phyloP scores from a whole-genome alignment of 768 basidiomycete species.

The Cubamyces lactineus region DNA sequence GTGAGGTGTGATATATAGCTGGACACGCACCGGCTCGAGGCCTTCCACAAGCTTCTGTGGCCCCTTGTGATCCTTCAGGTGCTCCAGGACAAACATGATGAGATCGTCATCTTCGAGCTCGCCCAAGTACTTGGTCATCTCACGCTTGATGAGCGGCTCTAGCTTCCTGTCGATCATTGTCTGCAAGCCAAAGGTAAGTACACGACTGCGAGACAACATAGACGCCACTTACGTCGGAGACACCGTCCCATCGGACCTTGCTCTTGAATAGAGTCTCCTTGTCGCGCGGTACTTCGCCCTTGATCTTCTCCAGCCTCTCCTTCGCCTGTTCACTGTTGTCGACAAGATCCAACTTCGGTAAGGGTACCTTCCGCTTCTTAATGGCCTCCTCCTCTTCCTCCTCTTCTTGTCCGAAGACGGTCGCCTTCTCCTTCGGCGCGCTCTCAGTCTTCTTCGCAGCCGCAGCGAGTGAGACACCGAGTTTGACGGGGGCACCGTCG shows the following conservation, averaged over 20 bases:
- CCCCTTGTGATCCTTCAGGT: constrained; percentile 87
- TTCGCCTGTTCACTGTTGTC: constrained; percentile 79
- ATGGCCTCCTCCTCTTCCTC: constrained; percentile 79
- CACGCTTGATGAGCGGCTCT: constrained; percentile 78
- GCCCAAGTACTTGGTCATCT: constrained; percentile 87
- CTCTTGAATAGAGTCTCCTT: constrained; percentile 79
- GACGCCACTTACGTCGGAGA: constrained; percentile 72
- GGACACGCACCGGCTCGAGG: constrained; percentile 77
- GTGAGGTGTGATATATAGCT: neutral
- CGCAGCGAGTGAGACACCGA: constrained; percentile 74
- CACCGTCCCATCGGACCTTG: constrained; percentile 90
- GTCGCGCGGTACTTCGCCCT: constrained; percentile 72
- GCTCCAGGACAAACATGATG: constrained; percentile 92
- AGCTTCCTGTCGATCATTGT: constrained; percentile 82
- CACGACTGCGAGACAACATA: neutral
- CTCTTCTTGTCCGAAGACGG: constrained; percentile 82
- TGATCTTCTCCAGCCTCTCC: constrained; percentile 80
- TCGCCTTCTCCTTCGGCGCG: constrained; percentile 45
- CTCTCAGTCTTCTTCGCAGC: constrained; percentile 49
- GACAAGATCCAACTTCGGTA: constrained; percentile 91
- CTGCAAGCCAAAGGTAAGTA: constrained; percentile 42
- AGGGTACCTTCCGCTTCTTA: constrained; percentile 80
- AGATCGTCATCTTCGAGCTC: constrained; percentile 94
- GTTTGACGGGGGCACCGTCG: constrained; percentile 87
- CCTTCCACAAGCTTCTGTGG: constrained; percentile 88